Base-by-base conservation (phyloP, 179 eudicot species). In the Spinacia oleracea region DNA sequence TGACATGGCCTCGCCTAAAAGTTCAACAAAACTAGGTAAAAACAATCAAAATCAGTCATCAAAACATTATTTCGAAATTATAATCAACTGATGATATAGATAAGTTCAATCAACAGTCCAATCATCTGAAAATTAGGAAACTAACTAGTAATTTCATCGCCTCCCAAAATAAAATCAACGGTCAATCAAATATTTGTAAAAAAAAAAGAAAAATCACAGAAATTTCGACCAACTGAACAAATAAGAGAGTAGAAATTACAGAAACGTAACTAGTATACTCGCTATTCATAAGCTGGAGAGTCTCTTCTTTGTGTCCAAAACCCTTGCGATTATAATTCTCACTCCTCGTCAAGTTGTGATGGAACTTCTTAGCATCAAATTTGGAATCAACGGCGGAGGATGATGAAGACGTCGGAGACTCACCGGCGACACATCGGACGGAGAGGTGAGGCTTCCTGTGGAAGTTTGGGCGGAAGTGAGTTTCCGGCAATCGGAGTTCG, bases 331-430 rank as follows among this genome's bases (percentile, higher is more conserved):
- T 93, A 71, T 95, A 95, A 82, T 95, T 91, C 66, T 90, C 81
- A 48, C 98, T 95, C 80, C 98, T 87, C 31, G 98, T 91, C 88
- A 93, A 87, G 80, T 95, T 90, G 50, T 90, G 89, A 55, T 97
- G 85, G 78, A 95, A 95, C 73, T 80, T 88, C 88, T 95, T 93
- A 14, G 98, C 85, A 72, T 95, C 95, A 73, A 95, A 95, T 2
- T 89, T 89, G 3, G 91, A 72, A 38, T 83, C 86, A 34, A 78
- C 80, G 62, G 86, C 65, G 48, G 83, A 60, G 50, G 84, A 59
- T 27, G 88, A 63, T 2, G 84, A 73, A 18, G 85, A n/a, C 3
- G 87, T 20, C 10, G 86, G 68, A 48, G 87, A 78, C 51, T 87
- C 89, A 18, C 78, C 92, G 82, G 81, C 87, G 77, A 86, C 48